Percentiles rank a stretch among this genome's conserved stretches.
These are phyloP conservation scores for Zizania palustris DNA, from an alignment of 202 grass and related monocot genomes.

Conservation along the genomic window DNA sequence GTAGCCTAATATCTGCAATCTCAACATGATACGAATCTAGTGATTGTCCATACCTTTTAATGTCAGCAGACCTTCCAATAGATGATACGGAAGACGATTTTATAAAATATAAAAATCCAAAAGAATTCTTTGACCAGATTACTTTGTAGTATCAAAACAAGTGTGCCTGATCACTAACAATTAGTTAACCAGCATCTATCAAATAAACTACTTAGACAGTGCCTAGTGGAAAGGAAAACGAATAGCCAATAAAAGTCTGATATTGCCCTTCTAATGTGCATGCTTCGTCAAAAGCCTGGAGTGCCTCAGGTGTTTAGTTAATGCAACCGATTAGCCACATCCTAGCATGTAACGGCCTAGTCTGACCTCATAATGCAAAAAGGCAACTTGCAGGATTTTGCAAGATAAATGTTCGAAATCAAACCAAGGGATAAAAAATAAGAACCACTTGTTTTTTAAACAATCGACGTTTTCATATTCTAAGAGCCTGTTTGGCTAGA, in stretches of 20 bases:
- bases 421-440: background rate
- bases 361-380: constrained; percentile 46
- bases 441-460: too few relatives aligned
- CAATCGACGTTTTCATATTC: too few relatives aligned
- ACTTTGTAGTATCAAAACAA: constrained; percentile 37
- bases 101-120: constrained; percentile 19
- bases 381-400: constrained; percentile 29
- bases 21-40: constrained; percentile 13
- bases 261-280: constrained; percentile 44
- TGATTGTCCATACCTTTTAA: constrained; percentile 18
- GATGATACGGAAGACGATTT: constrained; percentile 33
- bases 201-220: constrained; percentile 42
- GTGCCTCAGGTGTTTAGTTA: constrained; percentile 31
- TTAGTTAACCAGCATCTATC: constrained; percentile 41
- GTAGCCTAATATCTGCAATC: constrained; percentile 1
- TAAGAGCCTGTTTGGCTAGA: too few relatives aligned
- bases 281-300: constrained; percentile 61
- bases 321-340: constrained; percentile 44
- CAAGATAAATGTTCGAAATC: constrained; percentile 10
- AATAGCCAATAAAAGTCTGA: constrained; percentile 45
- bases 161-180: constrained; percentile 45
- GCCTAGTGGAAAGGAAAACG: constrained; percentile 48
- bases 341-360: constrained; percentile 16
- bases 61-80: constrained; percentile 26
- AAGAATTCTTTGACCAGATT: constrained; percentile 52